phyloP scores from a whole-genome alignment of 1,284 basidiomycete species.

The Quambalaria eucalypti region DNA sequence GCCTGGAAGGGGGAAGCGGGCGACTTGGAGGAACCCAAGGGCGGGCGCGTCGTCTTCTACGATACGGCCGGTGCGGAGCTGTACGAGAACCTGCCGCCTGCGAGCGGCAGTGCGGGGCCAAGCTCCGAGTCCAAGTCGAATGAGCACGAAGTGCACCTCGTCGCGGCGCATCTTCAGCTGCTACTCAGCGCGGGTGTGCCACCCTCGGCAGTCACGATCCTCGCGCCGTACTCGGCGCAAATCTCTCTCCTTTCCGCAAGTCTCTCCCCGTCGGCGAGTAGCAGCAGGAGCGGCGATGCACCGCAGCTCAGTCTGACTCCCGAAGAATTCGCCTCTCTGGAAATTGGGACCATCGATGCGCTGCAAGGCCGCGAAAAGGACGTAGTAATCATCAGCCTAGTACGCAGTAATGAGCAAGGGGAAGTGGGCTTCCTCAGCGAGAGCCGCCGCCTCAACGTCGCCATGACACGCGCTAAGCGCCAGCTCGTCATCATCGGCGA shows the following conservation, averaged over 20 bases:
- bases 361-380: constrained; percentile 45
- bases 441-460: constrained; percentile 39
- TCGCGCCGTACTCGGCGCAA: constrained; percentile 64
- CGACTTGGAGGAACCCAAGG: constrained; percentile 56
- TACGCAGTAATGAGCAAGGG: constrained; percentile 23
- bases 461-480: constrained; percentile 41
- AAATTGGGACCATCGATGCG: constrained; percentile 39
- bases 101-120: neutral
- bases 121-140: constrained; percentile 63
- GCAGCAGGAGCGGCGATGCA: no score
- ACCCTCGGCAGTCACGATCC: constrained; percentile 71
- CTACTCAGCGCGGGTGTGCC: constrained; percentile 63
- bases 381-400: constrained; percentile 34
- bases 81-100: constrained; percentile 13
- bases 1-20: neutral
- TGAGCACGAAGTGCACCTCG: constrained; percentile 81
- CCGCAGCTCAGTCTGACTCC: no score
- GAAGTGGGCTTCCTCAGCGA: constrained; percentile 38
- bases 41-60: constrained; percentile 76
- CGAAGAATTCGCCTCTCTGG: neutral
- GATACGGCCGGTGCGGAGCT: constrained; percentile 54
- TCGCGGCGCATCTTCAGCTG: constrained; percentile 68
- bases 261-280: constrained; percentile 52
- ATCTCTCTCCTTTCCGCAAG: constrained; percentile 56
- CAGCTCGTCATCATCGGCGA: constrained; percentile 41